phyloP scores from a whole-genome alignment of 768 basidiomycete species.

The Macrolepiota albuminosa region DNA sequence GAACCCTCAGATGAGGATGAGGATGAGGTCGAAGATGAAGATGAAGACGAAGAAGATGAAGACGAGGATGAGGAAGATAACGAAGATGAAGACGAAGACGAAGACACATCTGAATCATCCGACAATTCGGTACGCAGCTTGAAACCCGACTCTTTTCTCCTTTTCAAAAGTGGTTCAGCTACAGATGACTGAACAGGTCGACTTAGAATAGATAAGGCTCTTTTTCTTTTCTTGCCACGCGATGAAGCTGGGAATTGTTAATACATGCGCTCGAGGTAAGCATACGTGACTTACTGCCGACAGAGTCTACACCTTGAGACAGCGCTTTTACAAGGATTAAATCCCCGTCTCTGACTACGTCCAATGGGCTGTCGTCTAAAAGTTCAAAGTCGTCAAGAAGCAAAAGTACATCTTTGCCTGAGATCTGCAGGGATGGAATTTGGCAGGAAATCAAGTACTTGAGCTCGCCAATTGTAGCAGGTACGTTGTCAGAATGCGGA shows the following conservation, averaged over 20 bases:
- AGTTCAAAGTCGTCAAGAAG: conserved; percentile 46
- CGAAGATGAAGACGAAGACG: conserved; percentile 10
- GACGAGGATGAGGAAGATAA: conserved; percentile 12
- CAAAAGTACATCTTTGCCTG: conserved; percentile 23
- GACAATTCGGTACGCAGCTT: conserved; percentile 20
- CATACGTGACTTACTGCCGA: conserved; percentile 8
- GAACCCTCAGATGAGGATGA: conserved; percentile 14
- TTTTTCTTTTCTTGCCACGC: conserved; percentile 22
- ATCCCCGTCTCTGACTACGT: conserved; percentile 46
- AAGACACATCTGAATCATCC: conserved; percentile 20
- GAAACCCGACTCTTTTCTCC: conserved; percentile 2
- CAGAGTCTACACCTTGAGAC: neutral
- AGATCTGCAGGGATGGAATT: conserved; percentile 26
- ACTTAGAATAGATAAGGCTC: conserved; percentile 8
- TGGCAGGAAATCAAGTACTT: conserved; percentile 32
- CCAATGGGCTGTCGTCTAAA: conserved; percentile 32
- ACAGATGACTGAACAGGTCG: neutral
- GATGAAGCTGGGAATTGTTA: conserved; percentile 1
- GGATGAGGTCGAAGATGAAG: conserved; percentile 3
- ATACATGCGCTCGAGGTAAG: neutral
- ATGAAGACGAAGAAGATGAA: conserved; percentile 27
- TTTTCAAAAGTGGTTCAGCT: neutral
- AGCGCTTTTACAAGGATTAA: conserved; percentile 30
- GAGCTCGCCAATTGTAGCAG: conserved; percentile 28
- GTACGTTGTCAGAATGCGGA: conserved; percentile 22